These are phyloP conservation scores for Emmonsiellopsis sp. DNA, from an alignment of 2,329 filamentous ascomycete genomes.

Conservation along the genomic window DNA sequence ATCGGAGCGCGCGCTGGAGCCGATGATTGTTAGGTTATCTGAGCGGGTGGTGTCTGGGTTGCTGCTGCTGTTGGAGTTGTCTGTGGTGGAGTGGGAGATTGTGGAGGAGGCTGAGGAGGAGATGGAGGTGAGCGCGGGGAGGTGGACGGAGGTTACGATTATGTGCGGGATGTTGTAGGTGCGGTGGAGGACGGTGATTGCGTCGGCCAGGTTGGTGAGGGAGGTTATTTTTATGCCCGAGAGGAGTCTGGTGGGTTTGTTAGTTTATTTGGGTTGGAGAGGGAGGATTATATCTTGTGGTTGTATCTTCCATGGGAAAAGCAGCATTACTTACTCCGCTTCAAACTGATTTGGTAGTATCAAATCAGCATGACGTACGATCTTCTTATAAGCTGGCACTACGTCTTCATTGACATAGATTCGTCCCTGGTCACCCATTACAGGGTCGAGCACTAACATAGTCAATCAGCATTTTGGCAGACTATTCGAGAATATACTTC, in stretches of 20 bases:
- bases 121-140: constrained; percentile 39
- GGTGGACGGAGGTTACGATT: constrained; percentile 79
- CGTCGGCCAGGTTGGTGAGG: constrained; percentile 59
- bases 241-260: constrained; percentile 50
- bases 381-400: constrained; percentile 75
- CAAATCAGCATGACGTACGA: constrained; percentile 74
- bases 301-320: neutral
- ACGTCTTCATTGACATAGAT: constrained; percentile 89
- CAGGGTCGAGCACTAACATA: constrained; percentile 69
- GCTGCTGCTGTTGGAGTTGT: constrained; percentile 4
- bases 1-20: constrained; percentile 57
- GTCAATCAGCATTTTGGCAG: neutral
- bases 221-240: constrained; percentile 77
- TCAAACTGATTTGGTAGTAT: constrained; percentile 97
- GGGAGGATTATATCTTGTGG: neutral
- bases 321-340: constrained; percentile 61
- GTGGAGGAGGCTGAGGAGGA: constrained; percentile 34
- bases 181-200: constrained; percentile 68
- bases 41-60: constrained; percentile 26
- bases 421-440: constrained; percentile 93
- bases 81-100: constrained; percentile 17
- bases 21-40: constrained; percentile 58
- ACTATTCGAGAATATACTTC: neutral
- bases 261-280: neutral
- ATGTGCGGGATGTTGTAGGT: constrained; percentile 74